phyloP scores from a whole-genome alignment of 768 basidiomycete genomes.

The Collybia nuda region DNA sequence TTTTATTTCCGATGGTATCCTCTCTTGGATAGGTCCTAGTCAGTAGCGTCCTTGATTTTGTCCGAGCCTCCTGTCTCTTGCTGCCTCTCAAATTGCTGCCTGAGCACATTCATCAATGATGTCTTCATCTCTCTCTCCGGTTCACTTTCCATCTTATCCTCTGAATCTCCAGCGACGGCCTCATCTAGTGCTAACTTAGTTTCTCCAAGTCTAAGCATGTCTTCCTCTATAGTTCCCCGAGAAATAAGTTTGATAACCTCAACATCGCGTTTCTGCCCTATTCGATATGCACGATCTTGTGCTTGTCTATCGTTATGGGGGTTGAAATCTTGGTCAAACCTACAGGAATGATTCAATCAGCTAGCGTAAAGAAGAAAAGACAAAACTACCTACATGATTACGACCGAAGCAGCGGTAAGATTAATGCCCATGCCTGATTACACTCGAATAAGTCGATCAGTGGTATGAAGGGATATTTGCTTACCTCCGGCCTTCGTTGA shows the following conservation, averaged over 20 bases:
- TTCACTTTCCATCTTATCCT: conserved; percentile 59
- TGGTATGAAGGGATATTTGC: too few relatives aligned
- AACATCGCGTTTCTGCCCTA: conserved; percentile 92
- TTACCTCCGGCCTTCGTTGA: conserved; percentile 87
- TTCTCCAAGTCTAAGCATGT: conserved; percentile 86
- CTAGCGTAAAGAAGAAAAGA: background rate
- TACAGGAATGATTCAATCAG: conserved; percentile 22
- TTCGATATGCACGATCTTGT: conserved; percentile 95
- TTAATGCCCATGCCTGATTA: conserved; percentile 87
- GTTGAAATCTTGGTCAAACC: conserved; percentile 98
- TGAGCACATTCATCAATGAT: conserved; percentile 79
- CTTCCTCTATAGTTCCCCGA: conserved; percentile 92
- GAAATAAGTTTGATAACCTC: conserved; percentile 95
- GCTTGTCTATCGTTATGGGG: conserved; percentile 98
- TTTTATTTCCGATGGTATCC: background rate
- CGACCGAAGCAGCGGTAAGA: conserved; percentile 91
- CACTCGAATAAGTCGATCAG: background rate
- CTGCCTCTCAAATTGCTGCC: conserved; percentile 76
- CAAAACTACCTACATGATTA: conserved; percentile 68
- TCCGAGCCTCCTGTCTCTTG: conserved; percentile 26
- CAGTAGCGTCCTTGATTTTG: conserved; percentile 1
- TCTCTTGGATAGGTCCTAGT: background rate
- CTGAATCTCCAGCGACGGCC: conserved; percentile 84
- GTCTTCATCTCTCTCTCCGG: conserved; percentile 83
- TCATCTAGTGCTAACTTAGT: conserved; percentile 92